Evolutionary conservation across 495 filamentous ascomycete genomes (phyloP).

Genomic region (Podospora pseudoanserina): DNA sequence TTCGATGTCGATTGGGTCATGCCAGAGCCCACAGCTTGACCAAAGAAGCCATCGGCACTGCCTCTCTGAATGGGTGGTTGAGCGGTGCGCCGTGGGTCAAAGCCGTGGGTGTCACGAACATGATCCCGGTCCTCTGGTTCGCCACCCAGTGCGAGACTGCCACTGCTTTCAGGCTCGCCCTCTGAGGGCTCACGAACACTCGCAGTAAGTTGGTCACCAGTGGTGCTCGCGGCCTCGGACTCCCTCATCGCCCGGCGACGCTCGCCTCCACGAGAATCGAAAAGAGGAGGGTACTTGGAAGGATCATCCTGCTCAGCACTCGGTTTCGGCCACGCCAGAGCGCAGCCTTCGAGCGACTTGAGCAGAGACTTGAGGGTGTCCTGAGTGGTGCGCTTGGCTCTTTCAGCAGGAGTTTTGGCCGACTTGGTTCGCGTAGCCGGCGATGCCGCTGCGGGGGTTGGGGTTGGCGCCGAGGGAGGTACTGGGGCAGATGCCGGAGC

Average conservation of each 20-base stretch:
- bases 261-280: constrained; percentile 72
- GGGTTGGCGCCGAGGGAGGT: constrained; percentile 7
- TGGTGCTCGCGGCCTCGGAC: constrained; percentile 58
- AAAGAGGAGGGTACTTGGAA: constrained; percentile 63
- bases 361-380: constrained; percentile 29
- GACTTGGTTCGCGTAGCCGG: constrained; percentile 4
- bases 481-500: constrained; percentile 7
- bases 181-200: constrained; percentile 42
- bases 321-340: constrained; percentile 29
- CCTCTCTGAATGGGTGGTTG: constrained; percentile 72
- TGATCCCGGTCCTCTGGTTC: constrained; percentile 76
- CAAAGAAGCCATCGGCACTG: constrained; percentile 52
- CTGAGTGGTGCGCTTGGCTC: constrained; percentile 19
- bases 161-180: constrained; percentile 65
- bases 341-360: constrained; percentile 34
- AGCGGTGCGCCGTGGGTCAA: constrained; percentile 51
- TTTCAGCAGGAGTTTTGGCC: constrained; percentile 11
- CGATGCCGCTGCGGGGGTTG: neutral
- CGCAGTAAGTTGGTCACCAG: constrained; percentile 49
- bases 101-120: constrained; percentile 50
- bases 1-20: constrained; percentile 48
- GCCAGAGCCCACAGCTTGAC: constrained; percentile 50
- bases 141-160: constrained; percentile 81
- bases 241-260: constrained; percentile 71
- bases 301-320: constrained; percentile 30